phyloP scores from a whole-genome alignment of 768 basidiomycete species.

The Baorangia bicolor region DNA sequence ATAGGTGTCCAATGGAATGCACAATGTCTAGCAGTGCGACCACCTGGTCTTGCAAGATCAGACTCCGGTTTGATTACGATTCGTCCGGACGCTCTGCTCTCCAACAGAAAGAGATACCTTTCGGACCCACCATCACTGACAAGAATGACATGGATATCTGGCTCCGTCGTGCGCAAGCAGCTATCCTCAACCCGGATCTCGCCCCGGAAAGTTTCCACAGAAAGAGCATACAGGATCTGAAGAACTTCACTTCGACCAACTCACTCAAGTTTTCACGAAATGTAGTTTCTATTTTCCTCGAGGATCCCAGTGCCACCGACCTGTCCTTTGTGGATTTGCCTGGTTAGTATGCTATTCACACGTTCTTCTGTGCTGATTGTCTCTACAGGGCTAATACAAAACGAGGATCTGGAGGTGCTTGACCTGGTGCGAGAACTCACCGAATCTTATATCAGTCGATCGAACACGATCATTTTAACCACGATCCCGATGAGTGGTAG shows the following conservation, averaged over 20 bases:
- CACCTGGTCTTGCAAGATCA: conserved; percentile 46
- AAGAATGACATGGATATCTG: conserved; percentile 37
- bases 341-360: conserved; percentile 32
- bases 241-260: conserved; percentile 19
- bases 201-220: conserved; percentile 18
- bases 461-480: conserved; percentile 61
- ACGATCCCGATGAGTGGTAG: conserved; percentile 65
- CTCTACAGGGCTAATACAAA: conserved; percentile 55
- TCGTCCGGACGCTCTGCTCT: conserved; percentile 23
- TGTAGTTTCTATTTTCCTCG: conserved; percentile 45
- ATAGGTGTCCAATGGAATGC: conserved; percentile 55
- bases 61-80: conserved; percentile 38
- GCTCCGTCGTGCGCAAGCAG: conserved; percentile 47
- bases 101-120: conserved; percentile 9
- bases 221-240: conserved; percentile 28
- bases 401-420: conserved; percentile 41
- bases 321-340: conserved; percentile 56
- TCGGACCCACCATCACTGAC: conserved; percentile 35
- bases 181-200: conserved; percentile 37
- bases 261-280: conserved; percentile 48
- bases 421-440: conserved; percentile 50
- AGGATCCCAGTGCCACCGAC: conserved; percentile 45
- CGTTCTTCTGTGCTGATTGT: conserved; percentile 1
- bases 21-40: conserved; percentile 41
- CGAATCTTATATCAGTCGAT: conserved; percentile 42